Base-by-base conservation (phyloP, 1,284 basidiomycete genomes). In the Irpex sp. region DNA sequence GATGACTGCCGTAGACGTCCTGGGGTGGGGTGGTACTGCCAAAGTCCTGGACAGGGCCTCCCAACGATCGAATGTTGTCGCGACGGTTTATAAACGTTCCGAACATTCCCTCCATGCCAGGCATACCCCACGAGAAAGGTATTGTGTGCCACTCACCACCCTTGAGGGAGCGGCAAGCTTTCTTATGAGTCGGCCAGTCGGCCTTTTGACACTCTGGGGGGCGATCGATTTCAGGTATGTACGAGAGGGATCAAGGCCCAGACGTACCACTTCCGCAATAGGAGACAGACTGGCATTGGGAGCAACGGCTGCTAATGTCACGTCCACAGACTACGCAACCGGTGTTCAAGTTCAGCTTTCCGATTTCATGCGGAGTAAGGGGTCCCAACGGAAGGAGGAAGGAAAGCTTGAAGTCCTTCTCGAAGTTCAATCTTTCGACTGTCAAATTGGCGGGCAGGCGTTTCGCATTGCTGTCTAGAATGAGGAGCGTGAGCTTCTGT, bases 101-200 rank as follows among this genome's bases (percentile, higher is more conserved):
- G 57, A 60, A 59, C 65, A 65, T 61, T 31, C 61, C 65, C 38
- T 66, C 13, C 11, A 17, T 57, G 11, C 64, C 68, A 2, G 69
- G 67, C 19, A 62, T 8, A 6, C 56, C 31, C 2, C 51, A 37
- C 17, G 58, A 51, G 60, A 81, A 71, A 2, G 68, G 70, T 38
- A 79, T 67, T 1, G 70, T 73, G 59, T 69, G 66, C 80, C 80
- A 82, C 15, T 70, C 73, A 3, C 76, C 79, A 52, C 76, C 77
- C 65, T 78, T 74, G 44, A 82, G 68, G 1, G 78, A 75, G 17
- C 70, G 74, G 64, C 80, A 81, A 1, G 70, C 65, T 2, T 63
- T 49, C 66, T 79, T 81, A 68, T 82, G 80, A 5, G 67, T 67
- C 17, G 73, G 70, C 79, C 79, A 82, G 64, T 81, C 78, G 9